Evolutionary conservation across 2,329 filamentous ascomycete genomes (phyloP).

Genomic region (Neocatenulostroma microsporum): DNA sequence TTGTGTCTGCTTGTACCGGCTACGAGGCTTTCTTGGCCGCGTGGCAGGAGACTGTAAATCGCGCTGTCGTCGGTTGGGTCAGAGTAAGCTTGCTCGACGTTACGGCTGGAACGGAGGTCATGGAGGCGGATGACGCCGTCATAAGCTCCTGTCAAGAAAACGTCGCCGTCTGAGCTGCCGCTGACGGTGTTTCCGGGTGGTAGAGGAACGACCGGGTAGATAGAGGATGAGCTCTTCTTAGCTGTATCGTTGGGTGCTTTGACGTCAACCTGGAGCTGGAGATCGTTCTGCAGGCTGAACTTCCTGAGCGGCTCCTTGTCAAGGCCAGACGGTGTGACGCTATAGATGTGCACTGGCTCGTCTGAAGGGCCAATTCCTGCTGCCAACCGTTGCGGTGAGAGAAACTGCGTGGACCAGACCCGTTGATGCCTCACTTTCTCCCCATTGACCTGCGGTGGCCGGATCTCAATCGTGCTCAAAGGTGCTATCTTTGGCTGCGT

Average conservation of each 20-base stretch:
- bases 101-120: conserved; percentile 48
- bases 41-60: conserved; percentile 51
- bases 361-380: conserved; percentile 41
- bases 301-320: conserved; percentile 32
- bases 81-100: conserved; percentile 41
- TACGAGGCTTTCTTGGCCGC: conserved; percentile 50
- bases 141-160: conserved; percentile 54
- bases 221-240: conserved; percentile 31
- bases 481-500: conserved; percentile 26
- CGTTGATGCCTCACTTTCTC: conserved; percentile 16
- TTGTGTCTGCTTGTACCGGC: conserved; percentile 51
- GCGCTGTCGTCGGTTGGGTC: conserved; percentile 52
- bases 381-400: conserved; percentile 44
- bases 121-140: conserved; percentile 53
- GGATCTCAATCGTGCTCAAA: conserved; percentile 29
- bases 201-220: conserved; percentile 42
- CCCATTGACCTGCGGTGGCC: conserved; percentile 5
- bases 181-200: conserved; percentile 19
- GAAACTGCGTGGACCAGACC: conserved; percentile 47
- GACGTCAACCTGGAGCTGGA: conserved; percentile 11
- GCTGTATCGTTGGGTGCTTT: conserved; percentile 5
- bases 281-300: conserved; percentile 29
- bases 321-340: conserved; percentile 41
- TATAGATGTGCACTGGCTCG: conserved; percentile 43
- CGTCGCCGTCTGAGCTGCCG: conserved; percentile 36